Conservation (phyloP, 2,329 filamentous ascomycete genomes). For the Exophiala sideris region DNA sequence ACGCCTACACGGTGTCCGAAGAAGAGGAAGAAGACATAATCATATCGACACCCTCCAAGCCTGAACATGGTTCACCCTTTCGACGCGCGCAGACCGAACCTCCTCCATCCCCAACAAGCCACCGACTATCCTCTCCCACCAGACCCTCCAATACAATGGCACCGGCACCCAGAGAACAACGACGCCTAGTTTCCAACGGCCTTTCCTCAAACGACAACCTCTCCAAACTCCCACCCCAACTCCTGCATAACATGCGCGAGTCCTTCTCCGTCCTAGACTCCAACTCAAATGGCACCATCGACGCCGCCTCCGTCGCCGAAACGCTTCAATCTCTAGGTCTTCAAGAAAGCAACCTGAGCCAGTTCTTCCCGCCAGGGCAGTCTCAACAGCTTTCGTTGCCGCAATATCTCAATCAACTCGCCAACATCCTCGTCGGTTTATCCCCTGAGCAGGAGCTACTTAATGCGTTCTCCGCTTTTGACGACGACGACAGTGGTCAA, state of each 20-base stretch:
- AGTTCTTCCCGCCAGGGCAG: constrained; percentile 74
- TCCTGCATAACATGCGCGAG: constrained; percentile 84
- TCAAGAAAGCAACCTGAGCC: constrained; percentile 68
- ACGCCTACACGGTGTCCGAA: constrained; percentile 44
- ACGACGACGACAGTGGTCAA: constrained; percentile 92
- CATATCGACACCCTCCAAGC: constrained; percentile 42
- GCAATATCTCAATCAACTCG: constrained; percentile 78
- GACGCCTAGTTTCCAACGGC: constrained; percentile 16
- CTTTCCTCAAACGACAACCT: constrained; percentile 36
- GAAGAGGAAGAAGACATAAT: constrained; percentile 33
- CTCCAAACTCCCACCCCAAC: constrained; percentile 65
- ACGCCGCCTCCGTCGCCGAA: constrained; percentile 77
- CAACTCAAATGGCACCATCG: constrained; percentile 79
- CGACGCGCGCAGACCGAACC: constrained; percentile 32
- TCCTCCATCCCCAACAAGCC: constrained; percentile 38
- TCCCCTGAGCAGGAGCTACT: constrained; percentile 76
- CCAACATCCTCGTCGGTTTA: constrained; percentile 68
- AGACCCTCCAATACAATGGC: constrained; percentile 8
- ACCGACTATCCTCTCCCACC: constrained; percentile 1
- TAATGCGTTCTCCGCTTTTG: constrained; percentile 90
- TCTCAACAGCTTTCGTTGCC: constrained; percentile 76
- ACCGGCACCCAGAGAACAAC: constrained; percentile 3
- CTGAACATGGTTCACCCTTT: constrained; percentile 31
- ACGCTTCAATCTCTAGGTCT: constrained; percentile 70
- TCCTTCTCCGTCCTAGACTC: constrained; percentile 91